phyloP scores from a whole-genome alignment of 495 filamentous ascomycete species.

The Penicillium macrosclerotiorum region DNA sequence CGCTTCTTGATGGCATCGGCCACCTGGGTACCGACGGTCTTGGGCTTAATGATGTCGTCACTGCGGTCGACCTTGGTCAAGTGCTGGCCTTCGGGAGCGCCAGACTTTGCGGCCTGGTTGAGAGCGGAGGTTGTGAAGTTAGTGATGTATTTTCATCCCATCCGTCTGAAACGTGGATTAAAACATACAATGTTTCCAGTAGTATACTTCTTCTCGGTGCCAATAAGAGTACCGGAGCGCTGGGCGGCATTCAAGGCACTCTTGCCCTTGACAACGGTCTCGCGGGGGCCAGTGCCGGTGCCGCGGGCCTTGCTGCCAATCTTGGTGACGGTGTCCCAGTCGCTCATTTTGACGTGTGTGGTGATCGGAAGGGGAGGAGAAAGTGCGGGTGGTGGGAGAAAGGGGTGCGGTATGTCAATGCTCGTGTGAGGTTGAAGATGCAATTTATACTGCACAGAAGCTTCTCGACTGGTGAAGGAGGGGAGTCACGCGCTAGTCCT shows the following conservation, averaged over 20 bases:
- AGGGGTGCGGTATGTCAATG: conserved; percentile 14
- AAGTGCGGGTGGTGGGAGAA: conserved; percentile 5
- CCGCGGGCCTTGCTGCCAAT: conserved; percentile 79
- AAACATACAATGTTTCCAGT: conserved; percentile 74
- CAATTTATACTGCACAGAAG: conserved; percentile 49
- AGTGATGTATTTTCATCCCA: background rate
- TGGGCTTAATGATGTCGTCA: conserved; percentile 96
- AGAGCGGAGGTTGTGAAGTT: background rate
- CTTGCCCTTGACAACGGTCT: conserved; percentile 85
- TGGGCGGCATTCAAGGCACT: conserved; percentile 87
- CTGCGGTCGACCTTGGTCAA: conserved; percentile 97
- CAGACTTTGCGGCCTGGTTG: conserved; percentile 53
- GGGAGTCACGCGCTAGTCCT: conserved; percentile 29
- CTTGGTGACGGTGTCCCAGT: conserved; percentile 89
- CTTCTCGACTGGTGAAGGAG: conserved; percentile 41
- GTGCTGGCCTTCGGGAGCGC: conserved; percentile 80
- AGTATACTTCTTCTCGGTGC: conserved; percentile 90
- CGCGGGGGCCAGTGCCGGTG: conserved; percentile 58
- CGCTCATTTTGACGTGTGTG: conserved; percentile 43
- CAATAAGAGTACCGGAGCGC: conserved; percentile 70
- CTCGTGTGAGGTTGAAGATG: conserved; percentile 34
- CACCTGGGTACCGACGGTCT: conserved; percentile 77
- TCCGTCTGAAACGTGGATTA: background rate
- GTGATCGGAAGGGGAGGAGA: conserved; percentile 1
- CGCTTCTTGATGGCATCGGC: conserved; percentile 77